Evolutionary conservation across 345 rosid species (phyloP).

Genomic region (Bruguiera parviflora): DNA sequence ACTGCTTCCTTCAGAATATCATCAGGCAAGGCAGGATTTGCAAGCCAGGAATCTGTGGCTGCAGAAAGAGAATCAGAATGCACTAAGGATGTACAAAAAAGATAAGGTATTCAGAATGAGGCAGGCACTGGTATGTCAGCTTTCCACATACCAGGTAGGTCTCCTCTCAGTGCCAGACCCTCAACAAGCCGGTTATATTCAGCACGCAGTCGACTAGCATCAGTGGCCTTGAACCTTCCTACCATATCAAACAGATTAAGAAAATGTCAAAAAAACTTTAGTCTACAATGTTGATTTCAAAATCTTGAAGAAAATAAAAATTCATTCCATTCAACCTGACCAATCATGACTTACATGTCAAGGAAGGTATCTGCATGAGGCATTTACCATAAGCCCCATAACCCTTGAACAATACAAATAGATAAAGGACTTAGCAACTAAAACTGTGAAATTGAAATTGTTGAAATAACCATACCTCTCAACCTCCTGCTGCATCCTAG

Average conservation of each 20-base stretch:
- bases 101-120: not conserved
- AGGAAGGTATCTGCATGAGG: not conserved
- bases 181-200: constrained; percentile 92
- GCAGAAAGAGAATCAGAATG: constrained; percentile 8
- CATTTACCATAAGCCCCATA: not conserved
- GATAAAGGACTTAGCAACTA: not conserved
- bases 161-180: constrained; percentile 90
- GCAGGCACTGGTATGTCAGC: not conserved
- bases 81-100: not conserved
- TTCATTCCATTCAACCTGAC: not conserved
- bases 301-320: not conserved
- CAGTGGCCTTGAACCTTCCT: constrained; percentile 99
- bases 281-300: too few species aligned
- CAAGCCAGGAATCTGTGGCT: constrained; percentile 86
- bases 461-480: constrained; percentile 52
- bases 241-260: constrained; percentile 55
- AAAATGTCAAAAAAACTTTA: constrained; percentile 13
- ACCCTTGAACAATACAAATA: not conserved
- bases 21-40: constrained; percentile 97
- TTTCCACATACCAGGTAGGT: constrained; percentile 60
- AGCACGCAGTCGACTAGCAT: constrained; percentile 86
- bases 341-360: not conserved
- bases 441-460: not conserved
- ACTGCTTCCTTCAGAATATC: constrained; percentile 95
- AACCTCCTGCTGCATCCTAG: constrained; percentile 68